Evolutionary conservation across 768 basidiomycete genomes (phyloP).

Genomic region (Phylloporus scabripes): DNA sequence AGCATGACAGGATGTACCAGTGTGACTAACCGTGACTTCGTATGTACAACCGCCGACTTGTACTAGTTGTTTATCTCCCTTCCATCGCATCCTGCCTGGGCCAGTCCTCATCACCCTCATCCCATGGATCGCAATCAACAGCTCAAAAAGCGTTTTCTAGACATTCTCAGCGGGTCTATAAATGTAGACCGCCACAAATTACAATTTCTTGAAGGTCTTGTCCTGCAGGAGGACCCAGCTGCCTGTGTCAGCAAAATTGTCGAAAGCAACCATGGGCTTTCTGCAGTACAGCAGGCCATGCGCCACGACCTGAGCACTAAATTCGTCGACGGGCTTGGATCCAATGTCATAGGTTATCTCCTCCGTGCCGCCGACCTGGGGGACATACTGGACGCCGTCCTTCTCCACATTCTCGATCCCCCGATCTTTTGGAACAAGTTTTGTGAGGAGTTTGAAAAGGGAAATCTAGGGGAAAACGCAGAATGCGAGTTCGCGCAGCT

Average conservation of each 20-base stretch:
- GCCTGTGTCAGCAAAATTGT: conserved; percentile 36
- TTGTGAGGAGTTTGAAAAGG: conserved; percentile 31
- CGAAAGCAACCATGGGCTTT: conserved; percentile 32
- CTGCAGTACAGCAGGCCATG: conserved; percentile 38
- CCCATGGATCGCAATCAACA: conserved; percentile 21
- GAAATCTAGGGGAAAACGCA: conserved; percentile 29
- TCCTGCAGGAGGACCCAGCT: conserved; percentile 34
- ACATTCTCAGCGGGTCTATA: conserved; percentile 28
- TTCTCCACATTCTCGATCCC: conserved; percentile 42
- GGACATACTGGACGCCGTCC: conserved; percentile 33
- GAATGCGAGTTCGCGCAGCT: conserved; percentile 43
- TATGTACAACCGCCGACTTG: too few species aligned
- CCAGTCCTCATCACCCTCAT: neutral
- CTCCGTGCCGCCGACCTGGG: conserved; percentile 35
- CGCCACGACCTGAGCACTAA: conserved; percentile 31
- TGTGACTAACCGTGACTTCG: too few species aligned
- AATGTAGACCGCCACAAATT: conserved; percentile 24
- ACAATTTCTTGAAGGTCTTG: conserved; percentile 44
- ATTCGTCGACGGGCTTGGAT: conserved; percentile 41
- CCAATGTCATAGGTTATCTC: conserved; percentile 36
- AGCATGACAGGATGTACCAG: too few species aligned
- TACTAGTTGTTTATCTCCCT: neutral
- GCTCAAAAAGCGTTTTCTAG: conserved; percentile 33
- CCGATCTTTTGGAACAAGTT: conserved; percentile 47
- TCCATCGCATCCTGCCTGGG: neutral